Percentiles rank a stretch among this genome's conserved stretches.
These are phyloP conservation scores for Venturia carpophila DNA, from an alignment of 2,329 filamentous ascomycete genomes.

Conservation along the genomic window DNA sequence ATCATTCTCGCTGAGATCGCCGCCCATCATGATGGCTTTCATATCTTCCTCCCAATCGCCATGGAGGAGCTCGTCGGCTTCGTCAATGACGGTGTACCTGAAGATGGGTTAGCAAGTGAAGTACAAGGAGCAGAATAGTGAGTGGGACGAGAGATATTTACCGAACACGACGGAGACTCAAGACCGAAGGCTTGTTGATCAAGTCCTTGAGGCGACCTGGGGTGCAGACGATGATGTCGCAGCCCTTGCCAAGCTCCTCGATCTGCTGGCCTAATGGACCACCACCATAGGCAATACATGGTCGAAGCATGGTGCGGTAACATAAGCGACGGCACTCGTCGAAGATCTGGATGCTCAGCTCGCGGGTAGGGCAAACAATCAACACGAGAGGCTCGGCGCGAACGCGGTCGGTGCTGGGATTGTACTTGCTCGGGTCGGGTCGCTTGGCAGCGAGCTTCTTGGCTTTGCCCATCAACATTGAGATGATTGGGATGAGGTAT, in stretches of 20 bases:
- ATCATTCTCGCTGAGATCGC: conserved; percentile 68
- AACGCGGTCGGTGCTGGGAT: conserved; percentile 44
- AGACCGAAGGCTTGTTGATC: conserved; percentile 59
- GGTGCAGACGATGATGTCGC: conserved; percentile 81
- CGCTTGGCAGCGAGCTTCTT: conserved; percentile 76
- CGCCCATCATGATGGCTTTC: conserved; percentile 66
- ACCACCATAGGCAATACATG: conserved; percentile 83
- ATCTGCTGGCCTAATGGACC: conserved; percentile 63
- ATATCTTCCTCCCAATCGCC: conserved; percentile 72
- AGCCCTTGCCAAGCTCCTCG: conserved; percentile 69
- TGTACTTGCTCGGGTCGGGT: conserved; percentile 47
- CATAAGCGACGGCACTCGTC: conserved; percentile 88
- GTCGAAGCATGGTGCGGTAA: conserved; percentile 90
- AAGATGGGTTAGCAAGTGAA: neutral
- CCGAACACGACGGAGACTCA: conserved; percentile 69
- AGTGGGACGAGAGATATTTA: conserved; percentile 42
- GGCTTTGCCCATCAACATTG: conserved; percentile 90
- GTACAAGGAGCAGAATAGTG: neutral
- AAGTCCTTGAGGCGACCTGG: conserved; percentile 82
- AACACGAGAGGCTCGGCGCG: conserved; percentile 82
- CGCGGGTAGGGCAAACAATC: conserved; percentile 77
- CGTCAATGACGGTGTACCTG: conserved; percentile 70
- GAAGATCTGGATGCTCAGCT: conserved; percentile 90
- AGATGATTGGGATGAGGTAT: conserved; percentile 81
- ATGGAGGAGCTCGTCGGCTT: conserved; percentile 87